Evolutionary conservation across 1,284 basidiomycete genomes (phyloP).

Genomic region (Rhodotorula sp.): DNA sequence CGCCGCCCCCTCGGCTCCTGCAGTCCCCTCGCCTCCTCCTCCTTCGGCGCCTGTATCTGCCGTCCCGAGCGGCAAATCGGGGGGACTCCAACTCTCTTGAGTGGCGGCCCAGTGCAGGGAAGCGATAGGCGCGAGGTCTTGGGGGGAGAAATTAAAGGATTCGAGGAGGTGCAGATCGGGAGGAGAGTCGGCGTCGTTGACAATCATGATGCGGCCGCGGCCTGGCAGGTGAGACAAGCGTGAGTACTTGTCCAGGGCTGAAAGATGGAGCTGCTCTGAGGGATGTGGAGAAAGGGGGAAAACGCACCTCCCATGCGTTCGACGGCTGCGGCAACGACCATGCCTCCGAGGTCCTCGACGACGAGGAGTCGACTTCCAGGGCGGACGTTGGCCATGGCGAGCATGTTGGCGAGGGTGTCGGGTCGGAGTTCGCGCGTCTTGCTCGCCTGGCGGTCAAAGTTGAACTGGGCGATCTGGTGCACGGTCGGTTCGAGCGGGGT

Average conservation of each 20-base stretch:
- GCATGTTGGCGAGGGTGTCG: slow-evolving; percentile 84
- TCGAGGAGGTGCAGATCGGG: slow-evolving; percentile 84
- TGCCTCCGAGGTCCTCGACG: slow-evolving; percentile 81
- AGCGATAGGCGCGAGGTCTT: slow-evolving; percentile 57
- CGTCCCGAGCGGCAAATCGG: slow-evolving; percentile 52
- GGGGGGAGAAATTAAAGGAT: slow-evolving; percentile 78
- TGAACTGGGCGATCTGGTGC: slow-evolving; percentile 84
- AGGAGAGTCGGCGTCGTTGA: slow-evolving; percentile 86
- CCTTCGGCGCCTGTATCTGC: slow-evolving; percentile 57
- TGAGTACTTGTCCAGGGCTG: slow-evolving; percentile 44
- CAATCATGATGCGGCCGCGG: slow-evolving; percentile 74
- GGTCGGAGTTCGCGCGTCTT: slow-evolving; percentile 81
- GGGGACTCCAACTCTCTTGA: slow-evolving; percentile 70
- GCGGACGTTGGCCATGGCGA: slow-evolving; percentile 77
- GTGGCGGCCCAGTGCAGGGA: slow-evolving; percentile 90
- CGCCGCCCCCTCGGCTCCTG: background rate
- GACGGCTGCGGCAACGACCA: slow-evolving; percentile 80
- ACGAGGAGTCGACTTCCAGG: slow-evolving; percentile 85
- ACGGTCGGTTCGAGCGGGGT: slow-evolving; percentile 84
- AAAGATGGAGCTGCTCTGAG: too few relatives aligned
- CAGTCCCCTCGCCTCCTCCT: slow-evolving; percentile 9
- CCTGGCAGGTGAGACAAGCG: slow-evolving; percentile 51
- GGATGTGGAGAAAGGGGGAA: background rate
- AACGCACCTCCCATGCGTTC: slow-evolving; percentile 76
- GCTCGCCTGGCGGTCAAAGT: slow-evolving; percentile 70